Base-by-base conservation (phyloP, 164 flowering plant genomes). In the Annona squamosa region DNA sequence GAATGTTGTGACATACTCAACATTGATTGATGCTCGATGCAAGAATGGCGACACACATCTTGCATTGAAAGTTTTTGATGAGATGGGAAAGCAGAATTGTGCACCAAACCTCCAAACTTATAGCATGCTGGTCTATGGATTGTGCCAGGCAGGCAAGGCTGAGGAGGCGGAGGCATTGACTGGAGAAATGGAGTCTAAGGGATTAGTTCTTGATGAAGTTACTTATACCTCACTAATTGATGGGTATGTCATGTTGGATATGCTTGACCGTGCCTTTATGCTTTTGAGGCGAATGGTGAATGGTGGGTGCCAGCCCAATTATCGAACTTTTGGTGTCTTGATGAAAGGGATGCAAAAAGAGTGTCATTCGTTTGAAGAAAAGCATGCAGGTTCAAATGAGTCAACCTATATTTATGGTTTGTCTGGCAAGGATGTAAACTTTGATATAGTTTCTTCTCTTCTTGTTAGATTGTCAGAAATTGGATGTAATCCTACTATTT, bases 101-200 rank as follows among this genome's bases (percentile, higher is more conserved):
- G 72, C 37, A 5, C 93, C 96, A 2, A 90, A 90, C 79, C 75
- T 85, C 68, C 77, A 81, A 48, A 88, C 94, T 12, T 91, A 88
- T 75, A 86, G 87, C 70, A 80, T 87, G 37, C 82, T 93, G 46
- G 82, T 91, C 62, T 71, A 83, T 79, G 94, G 96, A 47, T 77
- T 89, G 71, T 88, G 94, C 77, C 87, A 75, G 73, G 93, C 87
- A 76, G 98, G 92, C 48, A 87, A 83, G 73, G 86, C 83, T 10
- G 80, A 81, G 19, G 86, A 82, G 68, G 94, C 94, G 6, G 91
- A 89, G 79, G 71, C 10, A 45, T 81, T 90, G 66, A 78, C 91
- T 41, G 74, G 63, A 67, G 95, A 89, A 78, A 87, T 90, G 86
- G 79, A 79, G 75, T 75, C 52, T 13, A 86, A 87, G 77, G 88